Conservation (phyloP, 192 early-diverging fungal genomes). For the Coemansia sp. region DNA sequence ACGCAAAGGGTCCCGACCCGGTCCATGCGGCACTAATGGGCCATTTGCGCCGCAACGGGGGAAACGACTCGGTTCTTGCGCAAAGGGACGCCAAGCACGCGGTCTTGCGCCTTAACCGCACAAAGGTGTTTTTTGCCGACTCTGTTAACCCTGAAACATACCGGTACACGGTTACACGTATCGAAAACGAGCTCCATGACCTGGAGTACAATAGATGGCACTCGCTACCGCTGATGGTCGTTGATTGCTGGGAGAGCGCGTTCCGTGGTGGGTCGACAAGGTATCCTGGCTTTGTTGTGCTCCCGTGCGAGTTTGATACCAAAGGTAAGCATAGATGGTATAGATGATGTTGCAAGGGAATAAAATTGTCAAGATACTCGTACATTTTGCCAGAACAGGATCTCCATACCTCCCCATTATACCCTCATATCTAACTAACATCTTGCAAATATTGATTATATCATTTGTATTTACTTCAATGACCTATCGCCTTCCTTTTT, state of each 20-base stretch:
- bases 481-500: neutral
- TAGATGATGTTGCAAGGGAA: no score
- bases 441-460: neutral
- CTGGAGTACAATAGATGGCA: slow-evolving; percentile 36
- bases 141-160: slow-evolving; percentile 24
- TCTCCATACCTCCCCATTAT: neutral
- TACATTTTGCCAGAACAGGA: no score
- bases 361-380: no score
- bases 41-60: slow-evolving; percentile 19
- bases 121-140: slow-evolving; percentile 36
- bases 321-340: slow-evolving; percentile 19
- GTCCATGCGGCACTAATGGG: slow-evolving; percentile 17
- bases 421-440: neutral
- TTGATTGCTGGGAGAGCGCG: slow-evolving; percentile 24
- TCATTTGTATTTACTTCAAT: slow-evolving; percentile 1
- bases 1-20: neutral
- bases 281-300: slow-evolving; percentile 42
- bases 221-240: slow-evolving; percentile 47
- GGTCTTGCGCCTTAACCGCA: slow-evolving; percentile 14
- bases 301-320: slow-evolving; percentile 13
- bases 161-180: neutral
- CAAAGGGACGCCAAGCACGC: slow-evolving; percentile 9
- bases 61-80: slow-evolving; percentile 8
- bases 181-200: slow-evolving; percentile 31
- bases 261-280: slow-evolving; percentile 9